Percentiles rank a stretch among this genome's conserved stretches.
Evolutionary conservation across 306 rosid species (phyloP).

Genomic region (Cucumis cinereus): DNA sequence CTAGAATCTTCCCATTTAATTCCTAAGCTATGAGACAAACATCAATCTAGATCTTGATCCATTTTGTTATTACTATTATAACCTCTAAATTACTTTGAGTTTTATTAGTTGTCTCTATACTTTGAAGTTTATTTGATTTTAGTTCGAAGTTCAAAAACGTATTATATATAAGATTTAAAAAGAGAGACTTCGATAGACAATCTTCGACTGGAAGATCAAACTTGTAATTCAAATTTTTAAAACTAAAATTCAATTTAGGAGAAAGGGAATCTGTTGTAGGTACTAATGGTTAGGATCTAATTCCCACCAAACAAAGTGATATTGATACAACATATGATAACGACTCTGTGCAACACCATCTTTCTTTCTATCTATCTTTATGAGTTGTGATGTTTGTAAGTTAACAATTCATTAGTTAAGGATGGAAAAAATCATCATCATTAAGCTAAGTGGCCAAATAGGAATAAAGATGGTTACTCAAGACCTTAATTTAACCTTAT

Average conservation of each 20-base stretch:
- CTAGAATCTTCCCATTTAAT: not conserved
- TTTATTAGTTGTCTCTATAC: not conserved
- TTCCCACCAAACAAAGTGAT: not conserved
- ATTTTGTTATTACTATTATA: not conserved
- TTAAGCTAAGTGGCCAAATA: conserved; percentile 7
- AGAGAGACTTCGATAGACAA: not conserved
- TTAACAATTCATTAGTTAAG: not conserved
- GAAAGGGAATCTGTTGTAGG: not conserved
- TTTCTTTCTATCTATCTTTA: not conserved
- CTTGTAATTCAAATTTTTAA: not conserved
- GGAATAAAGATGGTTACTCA: not conserved
- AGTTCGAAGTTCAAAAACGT: not conserved
- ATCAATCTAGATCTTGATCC: not conserved
- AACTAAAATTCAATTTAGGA: not conserved
- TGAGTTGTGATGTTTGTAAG: not conserved
- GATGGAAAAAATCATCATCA: not conserved
- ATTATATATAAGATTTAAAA: not conserved
- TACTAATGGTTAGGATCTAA: not conserved
- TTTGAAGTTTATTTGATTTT: too few relatives aligned
- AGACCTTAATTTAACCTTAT: not conserved
- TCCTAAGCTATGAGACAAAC: not conserved
- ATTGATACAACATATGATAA: not conserved
- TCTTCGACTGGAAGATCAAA: not conserved
- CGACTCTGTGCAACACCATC: not conserved
- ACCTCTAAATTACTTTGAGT: not conserved